These are phyloP conservation scores for Lavandula angustifolia DNA, from an alignment of 257 asterid species.

Conservation along the genomic window DNA sequence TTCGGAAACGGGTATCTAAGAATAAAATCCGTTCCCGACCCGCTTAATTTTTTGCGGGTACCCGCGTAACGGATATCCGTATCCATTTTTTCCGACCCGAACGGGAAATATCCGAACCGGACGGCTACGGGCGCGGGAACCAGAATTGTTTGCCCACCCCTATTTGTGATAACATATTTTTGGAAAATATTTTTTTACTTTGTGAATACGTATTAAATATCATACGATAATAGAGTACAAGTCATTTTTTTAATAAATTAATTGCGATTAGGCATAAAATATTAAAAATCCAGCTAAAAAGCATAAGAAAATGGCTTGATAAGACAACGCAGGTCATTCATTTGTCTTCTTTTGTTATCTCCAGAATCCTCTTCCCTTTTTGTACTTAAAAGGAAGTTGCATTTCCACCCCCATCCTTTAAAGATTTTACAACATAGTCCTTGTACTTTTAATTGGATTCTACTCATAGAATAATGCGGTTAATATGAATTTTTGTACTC, in stretches of 20 bases:
- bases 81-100: too few species aligned
- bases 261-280: slow-evolving; percentile 4
- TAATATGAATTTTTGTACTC: too few species aligned
- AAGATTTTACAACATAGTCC: not conserved
- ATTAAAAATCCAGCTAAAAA: slow-evolving; percentile 6
- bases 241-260: not conserved
- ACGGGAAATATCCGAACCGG: too few species aligned
- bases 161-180: slow-evolving; percentile 1
- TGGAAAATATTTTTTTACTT: not conserved
- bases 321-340: slow-evolving; percentile 35
- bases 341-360: slow-evolving; percentile 39
- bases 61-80: too few species aligned
- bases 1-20: too few species aligned
- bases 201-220: not conserved
- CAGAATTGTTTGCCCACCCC: too few species aligned
- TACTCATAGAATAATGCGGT: not conserved
- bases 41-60: too few species aligned
- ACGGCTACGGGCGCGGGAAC: too few species aligned
- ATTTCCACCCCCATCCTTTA: slow-evolving; percentile 6
- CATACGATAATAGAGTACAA: not conserved
- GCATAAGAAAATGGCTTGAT: slow-evolving; percentile 9
- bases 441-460: not conserved
- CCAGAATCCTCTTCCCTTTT: slow-evolving; percentile 36
- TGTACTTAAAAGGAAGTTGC: slow-evolving; percentile 12
- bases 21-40: too few species aligned